phyloP scores from a whole-genome alignment of 1,284 basidiomycete genomes.

The Cutaneotrichosporon sp. region DNA sequence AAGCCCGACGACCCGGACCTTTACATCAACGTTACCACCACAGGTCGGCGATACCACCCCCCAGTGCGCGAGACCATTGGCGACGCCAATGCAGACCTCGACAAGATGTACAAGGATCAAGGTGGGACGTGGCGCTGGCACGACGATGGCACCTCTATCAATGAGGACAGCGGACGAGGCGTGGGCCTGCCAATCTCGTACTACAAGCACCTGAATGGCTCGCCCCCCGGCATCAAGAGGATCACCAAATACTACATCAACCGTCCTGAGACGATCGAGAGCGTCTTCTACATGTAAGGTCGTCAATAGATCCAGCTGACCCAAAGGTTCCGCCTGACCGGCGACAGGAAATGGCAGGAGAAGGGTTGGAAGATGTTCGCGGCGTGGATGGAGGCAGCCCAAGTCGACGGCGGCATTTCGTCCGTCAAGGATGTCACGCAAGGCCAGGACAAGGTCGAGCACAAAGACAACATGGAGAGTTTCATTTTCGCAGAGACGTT shows the following conservation, averaged over 20 bases:
- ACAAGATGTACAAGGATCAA: constrained; percentile 22
- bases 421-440: constrained; percentile 50
- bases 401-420: constrained; percentile 47
- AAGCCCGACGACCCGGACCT: constrained; percentile 21
- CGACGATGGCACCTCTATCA: constrained; percentile 24
- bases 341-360: constrained; percentile 56
- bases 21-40: constrained; percentile 32
- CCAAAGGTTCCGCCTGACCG: constrained; percentile 55
- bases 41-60: constrained; percentile 20
- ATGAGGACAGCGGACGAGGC: constrained; percentile 17
- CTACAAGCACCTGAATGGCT: constrained; percentile 37
- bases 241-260: constrained; percentile 42
- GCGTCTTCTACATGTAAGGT: constrained; percentile 52
- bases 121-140: constrained; percentile 28
- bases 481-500: constrained; percentile 57
- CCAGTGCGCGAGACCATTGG: constrained; percentile 9
- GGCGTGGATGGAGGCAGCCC: constrained; percentile 52
- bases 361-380: constrained; percentile 58
- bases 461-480: constrained; percentile 50
- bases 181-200: constrained; percentile 32
- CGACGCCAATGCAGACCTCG: constrained; percentile 14
- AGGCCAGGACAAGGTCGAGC: constrained; percentile 21
- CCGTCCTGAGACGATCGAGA: constrained; percentile 57
- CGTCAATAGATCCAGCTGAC: constrained; percentile 2
- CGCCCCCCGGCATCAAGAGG: constrained; percentile 35